Evolutionary conservation across 306 rosid species (phyloP).

Genomic region (Delonix regia): DNA sequence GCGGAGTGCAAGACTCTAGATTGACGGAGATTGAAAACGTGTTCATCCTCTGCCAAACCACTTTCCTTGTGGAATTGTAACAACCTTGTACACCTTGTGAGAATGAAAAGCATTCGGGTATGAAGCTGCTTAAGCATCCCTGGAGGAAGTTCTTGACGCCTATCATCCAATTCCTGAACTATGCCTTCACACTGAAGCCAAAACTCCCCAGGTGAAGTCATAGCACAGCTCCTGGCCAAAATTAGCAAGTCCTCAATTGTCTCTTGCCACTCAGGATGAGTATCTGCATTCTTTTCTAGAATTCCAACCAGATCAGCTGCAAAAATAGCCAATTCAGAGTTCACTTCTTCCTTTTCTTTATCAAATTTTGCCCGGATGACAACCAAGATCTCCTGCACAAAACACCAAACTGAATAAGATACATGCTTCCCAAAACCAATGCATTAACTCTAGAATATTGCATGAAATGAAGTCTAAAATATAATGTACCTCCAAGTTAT

Average conservation of each 20-base stretch:
- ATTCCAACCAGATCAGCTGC: constrained; percentile 93
- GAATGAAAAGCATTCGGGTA: constrained; percentile 94
- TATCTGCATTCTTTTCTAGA: constrained; percentile 92
- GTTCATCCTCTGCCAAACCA: constrained; percentile 88
- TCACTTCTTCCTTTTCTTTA: constrained; percentile 94
- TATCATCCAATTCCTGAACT: constrained; percentile 99
- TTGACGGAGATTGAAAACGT: constrained; percentile 77
- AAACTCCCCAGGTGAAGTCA: constrained; percentile 89
- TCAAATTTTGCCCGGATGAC: constrained; percentile 85
- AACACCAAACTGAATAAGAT: constrained; percentile 30
- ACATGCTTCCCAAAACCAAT: constrained; percentile 34
- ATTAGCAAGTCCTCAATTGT: constrained; percentile 93
- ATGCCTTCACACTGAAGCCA: constrained; percentile 99
- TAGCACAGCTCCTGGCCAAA: constrained; percentile 96
- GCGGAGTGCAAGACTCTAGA: constrained; percentile 74
- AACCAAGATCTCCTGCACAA: constrained; percentile 83
- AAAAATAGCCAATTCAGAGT: constrained; percentile 86
- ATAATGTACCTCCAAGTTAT: constrained; percentile 80
- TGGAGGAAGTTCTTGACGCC: constrained; percentile 93
- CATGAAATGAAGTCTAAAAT: constrained; percentile 32
- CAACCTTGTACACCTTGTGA: constrained; percentile 94
- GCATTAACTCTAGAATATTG: constrained; percentile 24
- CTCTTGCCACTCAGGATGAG: constrained; percentile 96
- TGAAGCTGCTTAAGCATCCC: constrained; percentile 95
- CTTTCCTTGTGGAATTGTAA: constrained; percentile 97